Conservation (phyloP, 345 rosid species). For the Lumnitzera littorea region DNA sequence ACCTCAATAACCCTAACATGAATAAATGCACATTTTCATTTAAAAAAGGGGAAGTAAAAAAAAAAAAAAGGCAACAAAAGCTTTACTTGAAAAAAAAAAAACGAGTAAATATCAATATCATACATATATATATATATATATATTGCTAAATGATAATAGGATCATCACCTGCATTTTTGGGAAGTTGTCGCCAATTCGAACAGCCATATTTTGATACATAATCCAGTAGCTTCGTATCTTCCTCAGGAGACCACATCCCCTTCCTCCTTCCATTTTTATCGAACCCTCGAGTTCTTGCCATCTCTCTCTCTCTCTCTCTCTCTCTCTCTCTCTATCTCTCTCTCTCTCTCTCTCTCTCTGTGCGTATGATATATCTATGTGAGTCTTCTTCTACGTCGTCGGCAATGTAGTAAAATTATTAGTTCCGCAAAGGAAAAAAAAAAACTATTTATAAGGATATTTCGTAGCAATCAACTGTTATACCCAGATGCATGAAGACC, state of each 20-base stretch:
- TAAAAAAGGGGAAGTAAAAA: background rate
- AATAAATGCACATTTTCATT: background rate
- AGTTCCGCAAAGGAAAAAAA: too few species aligned
- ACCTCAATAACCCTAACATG: constrained; percentile 37
- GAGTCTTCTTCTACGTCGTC: too few species aligned
- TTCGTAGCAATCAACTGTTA: too few species aligned
- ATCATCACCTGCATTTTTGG: constrained; percentile 46
- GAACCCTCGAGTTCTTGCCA: constrained; percentile 47
- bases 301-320: background rate
- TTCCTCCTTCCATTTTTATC: constrained; percentile 40
- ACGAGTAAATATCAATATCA: too few species aligned
- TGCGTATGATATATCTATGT: too few species aligned
- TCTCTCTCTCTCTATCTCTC: background rate
- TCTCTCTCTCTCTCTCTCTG: constrained; percentile 2
- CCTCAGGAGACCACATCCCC: constrained; percentile 62
- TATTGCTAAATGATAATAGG: too few species aligned
- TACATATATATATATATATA: too few species aligned
- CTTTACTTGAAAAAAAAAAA: background rate
- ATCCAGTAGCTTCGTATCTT: constrained; percentile 38
- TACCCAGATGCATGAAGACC: too few species aligned
- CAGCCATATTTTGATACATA: constrained; percentile 44
- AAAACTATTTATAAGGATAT: too few species aligned
- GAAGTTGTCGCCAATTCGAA: constrained; percentile 63
- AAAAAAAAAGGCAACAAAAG: background rate
- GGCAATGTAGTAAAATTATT: too few species aligned